Base-by-base conservation (phyloP, 345 rosid species). In the Acer campestre region DNA sequence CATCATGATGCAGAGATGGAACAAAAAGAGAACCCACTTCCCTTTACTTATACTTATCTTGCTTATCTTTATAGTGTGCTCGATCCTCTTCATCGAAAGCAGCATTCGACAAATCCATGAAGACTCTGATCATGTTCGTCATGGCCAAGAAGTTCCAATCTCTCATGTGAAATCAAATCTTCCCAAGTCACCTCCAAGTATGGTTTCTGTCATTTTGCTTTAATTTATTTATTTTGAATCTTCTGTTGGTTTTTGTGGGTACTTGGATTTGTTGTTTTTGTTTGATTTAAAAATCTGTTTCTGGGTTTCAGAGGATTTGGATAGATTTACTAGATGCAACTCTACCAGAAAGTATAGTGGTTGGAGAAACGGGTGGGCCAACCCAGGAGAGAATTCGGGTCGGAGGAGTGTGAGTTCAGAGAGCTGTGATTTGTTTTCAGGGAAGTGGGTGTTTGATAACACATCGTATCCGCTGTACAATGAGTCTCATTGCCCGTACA, bases 371-470 rank as follows among this genome's bases (percentile, higher is more conserved):
- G 64, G 82, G 79, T 88, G 86, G 94, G 86, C 16, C 79, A 90
- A 78, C 64, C 81, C 73, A 71, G 61, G 18, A 10, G 55, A 22
- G 49, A 77, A 80, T 42, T 42, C 80, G 73, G 81, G 77, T 80
- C 81, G 80, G 61, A 44, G 82, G 80, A 74, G 82, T 23, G 75
- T 73, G 35, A 75, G 49, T 56, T 80, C 77, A 9, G 75, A 90
- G 82, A 84, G 75, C 10, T 96, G 99, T 74, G 94, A 96, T 82
- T 82, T 96, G 75, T 92, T 94, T 74, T 85, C 90, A 0, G 99
- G 99, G 68, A 96, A 82, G 73, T 96, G 99, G 99, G 91, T 94
- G 10, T 88, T 89, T 66, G 99, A 96, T 80, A 90, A 91, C 63
- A 22, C 27, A 13, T 89, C 97, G 13, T 84, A 88, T 78, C 99